A percentile compares a stretch with the other conserved stretches of the same genome.
These are phyloP conservation scores for Fallopia convolvulus DNA, from an alignment of 148 eudicot species.

Conservation along the genomic window DNA sequence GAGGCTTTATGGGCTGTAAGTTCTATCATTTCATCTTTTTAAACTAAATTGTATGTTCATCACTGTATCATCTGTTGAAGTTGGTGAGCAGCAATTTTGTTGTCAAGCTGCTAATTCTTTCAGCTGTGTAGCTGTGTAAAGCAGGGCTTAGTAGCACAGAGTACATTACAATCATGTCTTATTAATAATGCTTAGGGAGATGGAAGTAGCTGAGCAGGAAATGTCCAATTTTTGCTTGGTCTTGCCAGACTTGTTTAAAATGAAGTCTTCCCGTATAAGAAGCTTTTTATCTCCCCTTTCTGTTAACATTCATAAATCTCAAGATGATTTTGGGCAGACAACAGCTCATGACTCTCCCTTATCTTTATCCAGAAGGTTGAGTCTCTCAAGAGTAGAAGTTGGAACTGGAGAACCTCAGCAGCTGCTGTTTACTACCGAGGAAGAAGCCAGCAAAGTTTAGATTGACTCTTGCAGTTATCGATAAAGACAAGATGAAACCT, in stretches of 20 bases:
- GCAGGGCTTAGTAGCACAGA: not conserved
- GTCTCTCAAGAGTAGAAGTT: not conserved
- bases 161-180: too few relatives aligned
- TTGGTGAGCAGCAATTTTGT: not conserved
- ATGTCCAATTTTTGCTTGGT: not conserved
- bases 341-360: not conserved
- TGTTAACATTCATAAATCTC: not conserved
- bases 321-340: not conserved
- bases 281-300: not conserved
- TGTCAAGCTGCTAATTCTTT: not conserved
- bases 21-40: not conserved
- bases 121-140: not conserved
- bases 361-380: not conserved
- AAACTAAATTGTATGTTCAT: not conserved
- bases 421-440: too few relatives aligned
- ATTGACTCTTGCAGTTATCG: too few relatives aligned
- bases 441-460: too few relatives aligned
- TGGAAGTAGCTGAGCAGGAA: not conserved
- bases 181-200: too few relatives aligned
- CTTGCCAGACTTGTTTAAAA: not conserved
- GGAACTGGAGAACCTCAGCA: too few relatives aligned
- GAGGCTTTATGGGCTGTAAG: not conserved
- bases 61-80: not conserved
- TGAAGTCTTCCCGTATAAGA: not conserved
- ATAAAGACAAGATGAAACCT: too few relatives aligned